Evolutionary conservation across 2,329 filamentous ascomycete species (phyloP).

Genomic region (Diaporthe destruens): DNA sequence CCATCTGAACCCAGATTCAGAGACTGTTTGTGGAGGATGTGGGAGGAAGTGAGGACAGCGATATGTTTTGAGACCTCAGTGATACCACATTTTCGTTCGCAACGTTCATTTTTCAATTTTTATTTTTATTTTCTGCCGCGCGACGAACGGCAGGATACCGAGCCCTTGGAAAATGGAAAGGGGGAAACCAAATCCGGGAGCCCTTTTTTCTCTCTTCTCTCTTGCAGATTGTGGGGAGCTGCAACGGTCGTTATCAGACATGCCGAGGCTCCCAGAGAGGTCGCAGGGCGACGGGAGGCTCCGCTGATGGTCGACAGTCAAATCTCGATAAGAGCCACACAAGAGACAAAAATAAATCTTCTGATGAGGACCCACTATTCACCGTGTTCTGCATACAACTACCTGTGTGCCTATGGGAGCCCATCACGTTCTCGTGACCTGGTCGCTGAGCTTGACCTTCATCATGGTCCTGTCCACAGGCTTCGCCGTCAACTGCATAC

Average conservation of each 20-base stretch:
- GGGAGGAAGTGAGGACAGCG: constrained; percentile 34
- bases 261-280: constrained; percentile 19
- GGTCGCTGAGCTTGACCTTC: constrained; percentile 45
- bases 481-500: constrained; percentile 47
- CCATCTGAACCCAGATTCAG: constrained; percentile 39
- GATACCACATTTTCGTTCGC: constrained; percentile 10
- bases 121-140: background rate
- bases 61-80: constrained; percentile 14
- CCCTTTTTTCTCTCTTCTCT: background rate
- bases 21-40: constrained; percentile 38
- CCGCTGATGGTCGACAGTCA: constrained; percentile 14
- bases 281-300: constrained; percentile 19
- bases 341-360: constrained; percentile 1
- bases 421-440: constrained; percentile 13
- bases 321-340: constrained; percentile 21
- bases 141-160: background rate
- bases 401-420: background rate
- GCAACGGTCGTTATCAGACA: constrained; percentile 8
- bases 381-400: background rate
- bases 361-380: background rate
- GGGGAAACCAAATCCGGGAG: background rate
- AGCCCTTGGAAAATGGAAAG: background rate
- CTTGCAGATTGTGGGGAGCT: constrained; percentile 7
- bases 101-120: background rate
- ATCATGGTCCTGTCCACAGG: constrained; percentile 47